Evolutionary conservation across 768 basidiomycete genomes (phyloP).

Genomic region (Lactifluus rugatus): DNA sequence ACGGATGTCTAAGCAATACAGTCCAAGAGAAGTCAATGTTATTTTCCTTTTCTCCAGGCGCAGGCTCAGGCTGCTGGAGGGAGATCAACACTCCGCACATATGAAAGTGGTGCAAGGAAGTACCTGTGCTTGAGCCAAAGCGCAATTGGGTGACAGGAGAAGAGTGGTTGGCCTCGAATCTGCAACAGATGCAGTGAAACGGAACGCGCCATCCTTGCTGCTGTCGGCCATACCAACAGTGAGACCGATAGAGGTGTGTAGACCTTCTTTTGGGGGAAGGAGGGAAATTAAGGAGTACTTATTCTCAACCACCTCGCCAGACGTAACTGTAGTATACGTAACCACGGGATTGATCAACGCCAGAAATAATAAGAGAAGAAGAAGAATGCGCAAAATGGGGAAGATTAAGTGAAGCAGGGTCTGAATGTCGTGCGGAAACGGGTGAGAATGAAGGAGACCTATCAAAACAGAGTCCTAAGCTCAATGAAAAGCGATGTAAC

Average conservation of each 20-base stretch:
- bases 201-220: conserved; percentile 18
- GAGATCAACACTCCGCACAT: conserved; percentile 9
- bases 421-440: no score
- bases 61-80: conserved; percentile 15
- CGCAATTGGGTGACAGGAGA: no score
- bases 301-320: no score
- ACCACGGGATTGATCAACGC: conserved; percentile 56
- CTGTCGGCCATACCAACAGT: neutral
- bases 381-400: neutral
- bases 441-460: conserved; percentile 10
- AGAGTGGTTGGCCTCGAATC: no score
- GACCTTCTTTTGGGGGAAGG: conserved; percentile 58
- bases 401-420: no score
- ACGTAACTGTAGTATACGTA: conserved; percentile 45
- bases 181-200: neutral
- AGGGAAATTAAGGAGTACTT: conserved; percentile 52
- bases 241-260: conserved; percentile 30
- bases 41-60: conserved; percentile 38
- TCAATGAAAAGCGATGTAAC: neutral
- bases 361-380: conserved; percentile 39
- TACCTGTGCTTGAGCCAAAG: conserved; percentile 21
- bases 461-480: neutral
- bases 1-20: conserved; percentile 56
- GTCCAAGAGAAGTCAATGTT: conserved; percentile 57
- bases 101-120: neutral